phyloP scores from a whole-genome alignment of 768 basidiomycete species.

The Gloeopeniophorella convolvens region DNA sequence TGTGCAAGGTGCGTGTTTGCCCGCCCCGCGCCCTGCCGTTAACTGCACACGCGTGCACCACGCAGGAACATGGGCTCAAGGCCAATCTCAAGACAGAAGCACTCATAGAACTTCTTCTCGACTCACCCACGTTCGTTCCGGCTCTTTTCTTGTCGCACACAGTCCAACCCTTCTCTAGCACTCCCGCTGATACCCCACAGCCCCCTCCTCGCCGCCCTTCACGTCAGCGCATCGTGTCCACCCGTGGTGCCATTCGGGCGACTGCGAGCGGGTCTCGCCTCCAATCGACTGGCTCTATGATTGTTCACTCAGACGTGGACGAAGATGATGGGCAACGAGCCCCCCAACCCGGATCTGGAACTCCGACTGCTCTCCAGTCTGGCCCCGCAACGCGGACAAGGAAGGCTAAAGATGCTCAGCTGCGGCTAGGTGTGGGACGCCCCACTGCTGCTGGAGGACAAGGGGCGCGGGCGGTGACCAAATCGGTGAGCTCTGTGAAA shows the following conservation, averaged over 20 bases:
- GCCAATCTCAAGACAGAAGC: constrained; percentile 80
- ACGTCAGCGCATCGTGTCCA: constrained; percentile 10
- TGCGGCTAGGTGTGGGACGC: constrained; percentile 63
- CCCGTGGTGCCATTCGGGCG: constrained; percentile 5
- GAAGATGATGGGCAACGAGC: constrained; percentile 12
- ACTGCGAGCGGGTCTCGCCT: constrained; percentile 15
- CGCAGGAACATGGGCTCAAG: constrained; percentile 70
- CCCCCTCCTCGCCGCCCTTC: constrained; percentile 12
- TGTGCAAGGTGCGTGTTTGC: constrained; percentile 46
- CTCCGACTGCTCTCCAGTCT: constrained; percentile 22
- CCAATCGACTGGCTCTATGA: constrained; percentile 19
- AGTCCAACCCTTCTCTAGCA: constrained; percentile 19
- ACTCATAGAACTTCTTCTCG: constrained; percentile 66
- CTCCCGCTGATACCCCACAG: constrained; percentile 15
- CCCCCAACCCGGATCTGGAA: constrained; percentile 24
- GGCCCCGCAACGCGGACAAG: constrained; percentile 42
- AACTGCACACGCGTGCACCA: constrained; percentile 7
- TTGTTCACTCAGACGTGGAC: constrained; percentile 22
- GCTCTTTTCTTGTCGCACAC: neutral
- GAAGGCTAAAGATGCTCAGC: constrained; percentile 69
- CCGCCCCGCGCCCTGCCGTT: neutral
- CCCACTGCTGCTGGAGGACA: constrained; percentile 59
- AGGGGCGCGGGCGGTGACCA: constrained; percentile 61
- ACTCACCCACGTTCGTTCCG: constrained; percentile 29
- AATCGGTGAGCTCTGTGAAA: constrained; percentile 45